Evolutionary conservation across 768 basidiomycete species (phyloP), one percentile per base, ranked within the genome.

Genomic region (Chalciporus chontae): DNA sequence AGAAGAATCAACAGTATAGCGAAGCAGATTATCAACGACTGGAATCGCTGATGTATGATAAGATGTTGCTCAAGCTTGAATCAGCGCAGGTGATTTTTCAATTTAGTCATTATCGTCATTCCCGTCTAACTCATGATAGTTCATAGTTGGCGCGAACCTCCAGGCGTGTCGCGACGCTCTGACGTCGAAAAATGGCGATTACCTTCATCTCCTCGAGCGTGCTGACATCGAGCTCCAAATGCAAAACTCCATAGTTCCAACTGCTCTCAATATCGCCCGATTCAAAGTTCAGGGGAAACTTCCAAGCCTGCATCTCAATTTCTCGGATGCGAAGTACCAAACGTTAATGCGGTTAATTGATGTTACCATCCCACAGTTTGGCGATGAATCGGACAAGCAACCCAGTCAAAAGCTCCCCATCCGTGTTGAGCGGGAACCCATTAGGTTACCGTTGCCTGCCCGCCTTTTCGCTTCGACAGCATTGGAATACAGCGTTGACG

Each of bases 41-140:
- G 21, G 93, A 97, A 68, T 85, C 85, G 3, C 71, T 97, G 31
- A 95, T 98, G 92, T 99, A 98, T 61, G 96, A 99, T 69, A 89
- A 86, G 56, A 74, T 96, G 57, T 79, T 78, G 10, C 75, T 99
- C 32, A 83, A 80, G 48, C 77, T 99, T 15, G 77, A 93, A 57
- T 85, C 88, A 39, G 93, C 96, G 11, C 95, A 98, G 83, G 94
- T 94, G 53, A 48, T 43, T 19, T n/a, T 27, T 40, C 31, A 26
- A 10, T 32, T 43, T 32, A 19, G 51, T 39, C 40, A 17, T 3
- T 7, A 34, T 31, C 10, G 9, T 31, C 29, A n/a, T 27, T 45
- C n/a, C 45, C 24, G n/a, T 40, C 45, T 63, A 26, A 56, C 48
- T 27, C 15, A 42, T 29, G 19, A 27, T 23, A 98, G 92, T 92